Conservation (phyloP, 1,284 basidiomycete genomes). For the Apiotrichum siamense region DNA sequence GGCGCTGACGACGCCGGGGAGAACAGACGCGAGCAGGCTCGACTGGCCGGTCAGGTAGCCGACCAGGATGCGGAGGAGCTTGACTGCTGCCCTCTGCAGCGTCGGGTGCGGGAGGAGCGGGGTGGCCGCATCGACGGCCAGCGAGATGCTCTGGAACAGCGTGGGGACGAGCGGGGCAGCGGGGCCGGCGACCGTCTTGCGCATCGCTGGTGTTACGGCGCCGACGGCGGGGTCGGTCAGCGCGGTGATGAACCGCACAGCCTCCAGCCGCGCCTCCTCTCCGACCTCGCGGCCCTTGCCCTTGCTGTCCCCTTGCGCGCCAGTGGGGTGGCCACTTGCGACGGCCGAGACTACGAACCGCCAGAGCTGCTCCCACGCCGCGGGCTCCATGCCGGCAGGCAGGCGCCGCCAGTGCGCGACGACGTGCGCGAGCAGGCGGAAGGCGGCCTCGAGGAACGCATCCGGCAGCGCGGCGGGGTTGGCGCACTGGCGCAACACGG, state of each 20-base stretch:
- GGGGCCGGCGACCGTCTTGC: slow-evolving; percentile 49
- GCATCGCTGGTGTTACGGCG: slow-evolving; percentile 51
- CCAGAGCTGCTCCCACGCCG: slow-evolving; percentile 72
- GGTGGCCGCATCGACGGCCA: slow-evolving; percentile 54
- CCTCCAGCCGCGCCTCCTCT: slow-evolving; percentile 35
- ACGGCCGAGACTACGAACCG: slow-evolving; percentile 59
- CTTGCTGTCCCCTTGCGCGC: slow-evolving; percentile 56
- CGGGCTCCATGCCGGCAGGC: slow-evolving; percentile 55
- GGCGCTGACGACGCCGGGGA: slow-evolving; percentile 73
- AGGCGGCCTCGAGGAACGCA: slow-evolving; percentile 66
- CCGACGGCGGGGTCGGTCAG: slow-evolving; percentile 18
- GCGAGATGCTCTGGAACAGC: slow-evolving; percentile 72
- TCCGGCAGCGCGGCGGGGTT: slow-evolving; percentile 63
- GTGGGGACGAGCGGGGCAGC: slow-evolving; percentile 57
- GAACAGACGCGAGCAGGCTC: slow-evolving; percentile 53
- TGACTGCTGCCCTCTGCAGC: slow-evolving; percentile 61
- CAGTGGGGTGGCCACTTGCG: too few species aligned
- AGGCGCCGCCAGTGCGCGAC: slow-evolving; percentile 71
- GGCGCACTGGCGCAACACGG: slow-evolving; percentile 62
- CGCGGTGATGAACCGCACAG: slow-evolving; percentile 28
- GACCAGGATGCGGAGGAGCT: slow-evolving; percentile 57
- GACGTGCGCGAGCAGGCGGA: slow-evolving; percentile 58
- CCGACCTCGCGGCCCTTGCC: slow-evolving; percentile 52
- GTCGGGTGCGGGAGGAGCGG: slow-evolving; percentile 56
- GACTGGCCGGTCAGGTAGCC: slow-evolving; percentile 62